Evolutionary conservation across 78 protist genomes (phyloP), one percentile per base, ranked within the genome.

Genomic region (Dictyostelium intermedium): DNA sequence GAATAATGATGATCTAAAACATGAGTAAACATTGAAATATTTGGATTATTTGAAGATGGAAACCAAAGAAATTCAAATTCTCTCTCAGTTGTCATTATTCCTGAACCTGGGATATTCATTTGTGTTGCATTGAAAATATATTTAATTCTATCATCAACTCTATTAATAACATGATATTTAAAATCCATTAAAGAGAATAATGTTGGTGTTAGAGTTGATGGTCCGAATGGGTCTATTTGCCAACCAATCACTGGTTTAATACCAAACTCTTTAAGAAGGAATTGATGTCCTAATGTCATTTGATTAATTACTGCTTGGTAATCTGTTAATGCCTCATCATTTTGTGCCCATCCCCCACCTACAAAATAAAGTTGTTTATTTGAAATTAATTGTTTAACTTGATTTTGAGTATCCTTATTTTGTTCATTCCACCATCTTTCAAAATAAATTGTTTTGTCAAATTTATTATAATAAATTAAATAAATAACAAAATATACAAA

Each of bases 181-280:
- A 92, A 83, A 3, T 79, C 77, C 96, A 92, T 92, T 30, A 79
- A 70, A 5, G 47, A 34, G 50, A 92, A 83, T 20, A 83, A 18
- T 34, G 32, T 63, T 11, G 96, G 82, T n/a, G 91, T 84, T 27
- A 85, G 1, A 1, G 96, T 85, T 30, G 96, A 92, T 16, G 85
- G 85, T 9, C 91, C 96, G 50, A 92, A 92, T 78, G 91, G 96
- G 73, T 92, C 96, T 27, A 92, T 82, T 53, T 84, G 96, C 96
- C 96, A 84, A 35, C 91, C 84, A 41, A 73, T 39, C 7, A 14
- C 61, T 14, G 96, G 96, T 20, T 27, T 45, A 5, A 92, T 84
- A 7, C 91, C 91, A 73, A 92, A 92, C 16, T 73, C 50, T 11
- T 50, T 39, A 0, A 92, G 61, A 8, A 92, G 35, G 39, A 84